Conservation (phyloP, 305 asterid genomes). For the Striga hermonthica region DNA sequence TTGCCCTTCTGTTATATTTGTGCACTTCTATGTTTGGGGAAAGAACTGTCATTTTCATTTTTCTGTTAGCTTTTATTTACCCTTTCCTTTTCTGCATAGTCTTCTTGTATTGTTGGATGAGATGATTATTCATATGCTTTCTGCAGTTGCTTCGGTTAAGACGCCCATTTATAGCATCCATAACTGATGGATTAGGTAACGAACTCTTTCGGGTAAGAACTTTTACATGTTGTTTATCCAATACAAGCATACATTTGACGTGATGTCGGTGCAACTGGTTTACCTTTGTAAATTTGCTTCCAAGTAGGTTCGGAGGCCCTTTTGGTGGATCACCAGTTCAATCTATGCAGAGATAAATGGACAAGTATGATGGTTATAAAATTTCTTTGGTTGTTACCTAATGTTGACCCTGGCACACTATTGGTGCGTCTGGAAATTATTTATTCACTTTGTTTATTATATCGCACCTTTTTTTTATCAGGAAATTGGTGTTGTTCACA, state of each 20-base stretch:
- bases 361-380: slow-evolving; percentile 45
- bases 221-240: slow-evolving; percentile 21
- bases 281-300: slow-evolving; percentile 30
- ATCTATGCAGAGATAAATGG: slow-evolving; percentile 93
- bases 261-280: slow-evolving; percentile 29
- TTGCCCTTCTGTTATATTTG: neutral
- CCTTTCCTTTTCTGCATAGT: slow-evolving; percentile 10
- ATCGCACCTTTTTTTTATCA: slow-evolving; percentile 33
- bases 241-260: slow-evolving; percentile 28
- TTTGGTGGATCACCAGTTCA: slow-evolving; percentile 99
- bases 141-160: slow-evolving; percentile 77
- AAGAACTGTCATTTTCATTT: slow-evolving; percentile 22
- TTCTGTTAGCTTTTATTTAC: slow-evolving; percentile 22
- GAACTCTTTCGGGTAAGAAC: slow-evolving; percentile 79
- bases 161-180: slow-evolving; percentile 80
- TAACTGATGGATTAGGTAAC: slow-evolving; percentile 74
- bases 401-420: slow-evolving; percentile 14
- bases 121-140: slow-evolving; percentile 23
- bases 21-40: slow-evolving; percentile 16
- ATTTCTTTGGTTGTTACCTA: slow-evolving; percentile 1
- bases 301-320: slow-evolving; percentile 82
- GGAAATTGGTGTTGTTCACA: slow-evolving; percentile 97
- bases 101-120: slow-evolving; percentile 20
- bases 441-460: slow-evolving; percentile 4
- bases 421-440: slow-evolving; percentile 22